These are phyloP conservation scores for Alternaria brassicae DNA, from an alignment of 2,329 filamentous ascomycete genomes.

Conservation along the genomic window DNA sequence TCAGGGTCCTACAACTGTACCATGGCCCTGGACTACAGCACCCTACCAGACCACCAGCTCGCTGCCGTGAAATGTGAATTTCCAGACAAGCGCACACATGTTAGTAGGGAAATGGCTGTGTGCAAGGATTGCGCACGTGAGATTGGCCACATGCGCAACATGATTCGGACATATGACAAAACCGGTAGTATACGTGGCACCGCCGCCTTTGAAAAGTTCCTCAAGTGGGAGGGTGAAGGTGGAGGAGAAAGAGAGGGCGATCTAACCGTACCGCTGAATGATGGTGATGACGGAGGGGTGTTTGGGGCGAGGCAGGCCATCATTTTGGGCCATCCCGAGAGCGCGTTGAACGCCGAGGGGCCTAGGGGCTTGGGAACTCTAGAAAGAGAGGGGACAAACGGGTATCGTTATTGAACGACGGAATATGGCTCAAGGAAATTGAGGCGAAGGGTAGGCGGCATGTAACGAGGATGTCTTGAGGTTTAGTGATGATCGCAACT, in stretches of 20 bases:
- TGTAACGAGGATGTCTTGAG: background rate
- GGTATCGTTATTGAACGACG: constrained; percentile 6
- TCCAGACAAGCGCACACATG: constrained; percentile 28
- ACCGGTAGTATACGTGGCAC: constrained; percentile 41
- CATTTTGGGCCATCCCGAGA: constrained; percentile 31
- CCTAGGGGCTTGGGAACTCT: constrained; percentile 22
- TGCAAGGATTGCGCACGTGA: constrained; percentile 40
- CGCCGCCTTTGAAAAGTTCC: constrained; percentile 39
- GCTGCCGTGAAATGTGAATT: constrained; percentile 26
- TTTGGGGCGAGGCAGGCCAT: constrained; percentile 35
- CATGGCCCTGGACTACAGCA: constrained; percentile 25
- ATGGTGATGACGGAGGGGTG: constrained; percentile 14
- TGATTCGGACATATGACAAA: constrained; percentile 42
- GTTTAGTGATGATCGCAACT: background rate
- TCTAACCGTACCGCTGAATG: constrained; percentile 31
- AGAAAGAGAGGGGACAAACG: constrained; percentile 10
- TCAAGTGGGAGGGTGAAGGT: constrained; percentile 34
- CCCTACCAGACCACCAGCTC: constrained; percentile 39
- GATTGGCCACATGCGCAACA: constrained; percentile 40
- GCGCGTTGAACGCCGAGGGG: constrained; percentile 20
- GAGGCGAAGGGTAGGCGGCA: background rate
- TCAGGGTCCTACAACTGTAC: constrained; percentile 19
- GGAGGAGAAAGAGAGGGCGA: constrained; percentile 26
- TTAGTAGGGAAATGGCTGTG: constrained; percentile 36
- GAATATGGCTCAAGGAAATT: background rate